A percentile compares a stretch with the other conserved stretches of the same genome.
phyloP scores from a whole-genome alignment of 2,329 filamentous ascomycete genomes.

The Sporothrix variecibatus region DNA sequence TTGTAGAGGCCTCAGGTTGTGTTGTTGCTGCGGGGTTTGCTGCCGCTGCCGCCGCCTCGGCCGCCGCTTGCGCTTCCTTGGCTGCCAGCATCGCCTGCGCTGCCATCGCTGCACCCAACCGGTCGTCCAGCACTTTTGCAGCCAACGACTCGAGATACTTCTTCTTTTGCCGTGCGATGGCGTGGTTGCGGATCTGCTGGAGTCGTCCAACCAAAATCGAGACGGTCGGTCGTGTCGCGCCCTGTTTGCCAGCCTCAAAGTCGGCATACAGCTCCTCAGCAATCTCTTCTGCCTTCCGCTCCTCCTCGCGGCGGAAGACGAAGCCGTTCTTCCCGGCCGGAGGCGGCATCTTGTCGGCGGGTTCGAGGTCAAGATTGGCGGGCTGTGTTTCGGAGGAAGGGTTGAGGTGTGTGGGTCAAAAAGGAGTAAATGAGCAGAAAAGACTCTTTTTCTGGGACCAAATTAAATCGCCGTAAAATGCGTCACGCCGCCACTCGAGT shows the following conservation, averaged over 20 bases:
- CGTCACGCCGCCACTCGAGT: background rate
- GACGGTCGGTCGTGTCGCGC: constrained; percentile 26
- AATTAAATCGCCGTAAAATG: background rate
- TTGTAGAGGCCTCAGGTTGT: constrained; percentile 21
- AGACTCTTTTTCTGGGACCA: background rate
- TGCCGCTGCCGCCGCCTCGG: background rate
- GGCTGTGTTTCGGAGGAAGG: too few species aligned
- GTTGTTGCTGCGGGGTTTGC: background rate
- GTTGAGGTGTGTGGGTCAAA: background rate
- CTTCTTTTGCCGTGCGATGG: constrained; percentile 30
- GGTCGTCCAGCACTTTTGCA: constrained; percentile 29
- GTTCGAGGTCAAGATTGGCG: too few species aligned
- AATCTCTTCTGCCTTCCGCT: constrained; percentile 24
- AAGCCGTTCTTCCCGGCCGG: constrained; percentile 19
- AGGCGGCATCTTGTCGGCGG: background rate
- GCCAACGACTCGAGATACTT: constrained; percentile 30
- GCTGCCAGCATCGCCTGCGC: constrained; percentile 15
- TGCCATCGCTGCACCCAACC: background rate
- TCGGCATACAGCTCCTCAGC: constrained; percentile 17
- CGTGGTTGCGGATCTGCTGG: constrained; percentile 28
- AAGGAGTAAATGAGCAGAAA: too few species aligned
- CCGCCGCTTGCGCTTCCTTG: background rate
- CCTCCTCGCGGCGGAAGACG: constrained; percentile 23
- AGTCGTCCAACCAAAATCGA: constrained; percentile 24
- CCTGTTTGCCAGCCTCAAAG: constrained; percentile 23